phyloP scores from a whole-genome alignment of 2,329 filamentous ascomycete species.

The Gnomoniopsis smithogilvyi region DNA sequence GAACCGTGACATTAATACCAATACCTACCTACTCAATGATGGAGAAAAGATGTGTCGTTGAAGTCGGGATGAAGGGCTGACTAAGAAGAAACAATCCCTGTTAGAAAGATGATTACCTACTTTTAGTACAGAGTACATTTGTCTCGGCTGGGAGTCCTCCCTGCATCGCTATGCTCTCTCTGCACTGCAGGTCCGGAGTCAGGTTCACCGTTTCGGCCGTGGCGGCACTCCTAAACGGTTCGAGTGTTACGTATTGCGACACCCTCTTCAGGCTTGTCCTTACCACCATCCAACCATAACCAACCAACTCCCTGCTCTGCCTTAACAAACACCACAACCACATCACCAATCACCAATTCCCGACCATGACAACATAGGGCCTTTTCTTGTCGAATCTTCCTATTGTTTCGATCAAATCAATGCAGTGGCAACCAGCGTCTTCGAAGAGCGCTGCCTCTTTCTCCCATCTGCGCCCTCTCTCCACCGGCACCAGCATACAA shows the following conservation, averaged over 20 bases:
- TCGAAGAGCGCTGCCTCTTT: constrained; percentile 15
- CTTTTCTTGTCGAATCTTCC: background rate
- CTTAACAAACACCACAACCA: too few relatives aligned
- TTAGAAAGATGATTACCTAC: background rate
- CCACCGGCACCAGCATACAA: background rate
- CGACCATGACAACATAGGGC: background rate
- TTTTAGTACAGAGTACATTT: too few relatives aligned
- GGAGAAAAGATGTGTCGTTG: background rate
- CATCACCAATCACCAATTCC: background rate
- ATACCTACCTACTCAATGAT: too few relatives aligned
- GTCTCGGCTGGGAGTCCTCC: too few relatives aligned
- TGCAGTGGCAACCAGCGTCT: constrained; percentile 13
- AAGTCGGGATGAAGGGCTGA: background rate
- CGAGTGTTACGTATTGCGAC: background rate
- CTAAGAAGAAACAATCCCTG: background rate
- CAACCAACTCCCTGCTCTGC: too few relatives aligned
- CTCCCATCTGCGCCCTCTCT: background rate
- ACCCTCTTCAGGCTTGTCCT: background rate
- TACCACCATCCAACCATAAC: too few relatives aligned
- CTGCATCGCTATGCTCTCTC: too few relatives aligned
- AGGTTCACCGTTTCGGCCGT: too few relatives aligned
- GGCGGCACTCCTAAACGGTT: background rate
- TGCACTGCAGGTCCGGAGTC: too few relatives aligned
- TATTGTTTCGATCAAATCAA: constrained; percentile 1
- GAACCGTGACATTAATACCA: too few relatives aligned